These are phyloP conservation scores for Prunus davidiana DNA, from an alignment of 306 rosid genomes.

Conservation along the genomic window DNA sequence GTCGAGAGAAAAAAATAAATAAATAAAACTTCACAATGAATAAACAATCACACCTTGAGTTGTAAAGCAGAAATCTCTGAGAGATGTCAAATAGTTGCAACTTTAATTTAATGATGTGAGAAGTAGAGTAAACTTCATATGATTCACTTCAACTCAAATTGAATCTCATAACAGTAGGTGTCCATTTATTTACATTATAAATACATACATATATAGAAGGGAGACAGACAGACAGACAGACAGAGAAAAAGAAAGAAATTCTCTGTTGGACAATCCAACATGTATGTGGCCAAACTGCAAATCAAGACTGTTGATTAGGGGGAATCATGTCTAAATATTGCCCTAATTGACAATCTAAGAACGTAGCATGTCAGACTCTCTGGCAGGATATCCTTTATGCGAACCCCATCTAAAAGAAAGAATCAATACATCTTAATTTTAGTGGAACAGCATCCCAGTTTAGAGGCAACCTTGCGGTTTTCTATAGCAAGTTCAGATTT, in stretches of 20 bases:
- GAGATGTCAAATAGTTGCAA: neutral
- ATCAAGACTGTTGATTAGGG: neutral
- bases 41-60: neutral
- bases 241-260: neutral
- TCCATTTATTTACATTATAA: neutral
- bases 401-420: slow-evolving; percentile 3
- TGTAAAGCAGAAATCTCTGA: slow-evolving; percentile 3
- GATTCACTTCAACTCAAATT: neutral
- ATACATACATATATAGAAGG: neutral
- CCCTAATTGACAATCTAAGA: neutral
- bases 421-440: neutral
- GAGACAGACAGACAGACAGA: neutral
- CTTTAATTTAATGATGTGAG: neutral
- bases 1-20: too few relatives aligned
- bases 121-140: neutral
- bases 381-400: neutral
- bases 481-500: slow-evolving; percentile 52
- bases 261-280: neutral
- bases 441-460: slow-evolving; percentile 10
- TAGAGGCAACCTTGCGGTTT: slow-evolving; percentile 55
- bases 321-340: neutral
- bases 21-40: neutral
- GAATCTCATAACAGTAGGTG: neutral
- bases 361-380: neutral
- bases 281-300: neutral